Conservation (phyloP, 495 filamentous ascomycete genomes). For the Penicillium mononematosum region DNA sequence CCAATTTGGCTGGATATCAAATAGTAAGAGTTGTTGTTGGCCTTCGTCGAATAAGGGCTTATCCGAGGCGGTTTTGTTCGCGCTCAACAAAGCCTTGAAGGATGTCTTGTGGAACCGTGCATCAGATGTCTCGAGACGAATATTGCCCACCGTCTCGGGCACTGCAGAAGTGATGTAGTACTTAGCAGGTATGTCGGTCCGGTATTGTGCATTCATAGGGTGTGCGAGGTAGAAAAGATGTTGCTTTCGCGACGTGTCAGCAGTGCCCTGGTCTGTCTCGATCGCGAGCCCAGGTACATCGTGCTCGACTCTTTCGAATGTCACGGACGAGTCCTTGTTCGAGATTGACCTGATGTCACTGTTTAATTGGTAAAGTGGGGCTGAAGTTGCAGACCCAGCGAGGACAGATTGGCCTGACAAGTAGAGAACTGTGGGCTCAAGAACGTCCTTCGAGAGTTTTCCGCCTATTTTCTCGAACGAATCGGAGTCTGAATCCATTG, state of each 20-base stretch:
- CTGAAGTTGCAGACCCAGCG: background rate
- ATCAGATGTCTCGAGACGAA: conserved; percentile 14
- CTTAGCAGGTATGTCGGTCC: conserved; percentile 19
- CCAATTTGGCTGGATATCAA: conserved; percentile 9
- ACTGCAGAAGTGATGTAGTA: conserved; percentile 20
- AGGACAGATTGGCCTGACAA: background rate
- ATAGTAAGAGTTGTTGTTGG: background rate
- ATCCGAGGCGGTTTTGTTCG: conserved; percentile 8
- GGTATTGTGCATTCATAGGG: conserved; percentile 18
- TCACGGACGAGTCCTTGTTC: conserved; percentile 4
- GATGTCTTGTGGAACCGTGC: conserved; percentile 13
- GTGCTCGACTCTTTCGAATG: conserved; percentile 3
- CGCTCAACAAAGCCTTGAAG: conserved; percentile 19
- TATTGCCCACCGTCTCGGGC: conserved; percentile 20
- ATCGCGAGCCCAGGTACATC: background rate
- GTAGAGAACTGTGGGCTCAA: conserved; percentile 1
- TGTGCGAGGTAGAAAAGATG: conserved; percentile 21
- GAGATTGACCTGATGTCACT: conserved; percentile 6
- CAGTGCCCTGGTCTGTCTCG: background rate
- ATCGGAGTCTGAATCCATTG: conserved; percentile 6
- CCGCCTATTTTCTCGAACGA: background rate
- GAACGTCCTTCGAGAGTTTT: background rate
- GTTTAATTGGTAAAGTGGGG: conserved; percentile 1
- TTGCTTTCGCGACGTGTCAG: background rate
- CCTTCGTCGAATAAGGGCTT: conserved; percentile 16